Base-by-base conservation (phyloP, 2,329 filamentous ascomycete genomes). In the Arthrobotrys entomopaga region DNA sequence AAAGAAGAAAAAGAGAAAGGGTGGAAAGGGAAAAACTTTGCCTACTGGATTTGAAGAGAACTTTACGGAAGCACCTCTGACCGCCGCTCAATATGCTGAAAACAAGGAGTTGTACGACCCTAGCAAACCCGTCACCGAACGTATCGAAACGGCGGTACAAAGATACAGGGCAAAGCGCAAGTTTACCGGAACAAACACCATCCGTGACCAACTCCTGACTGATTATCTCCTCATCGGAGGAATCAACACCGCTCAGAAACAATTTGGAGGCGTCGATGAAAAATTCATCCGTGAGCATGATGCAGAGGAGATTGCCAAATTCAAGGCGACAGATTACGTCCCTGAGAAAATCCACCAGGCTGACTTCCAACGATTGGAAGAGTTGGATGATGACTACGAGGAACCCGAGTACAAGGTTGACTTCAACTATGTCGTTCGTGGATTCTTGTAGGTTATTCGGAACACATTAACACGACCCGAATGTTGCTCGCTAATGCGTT, bases 201-300 rank as follows among this genome's bases (percentile, higher is more conserved):
- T 87, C 2, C 88, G 88, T 22, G 81, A 84, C 3, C 83, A 85
- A 16, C 83, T 93, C 38, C 95, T 99, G 82, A 85, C 87, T 79
- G 91, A 91, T 76, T 97, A 95, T 79, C 86, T 98, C 67, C 85
- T 87, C 40, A 90, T 94, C 50, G 95, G 95, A 1, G 94, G 95
- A 2, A 86, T 99, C 46, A 89, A 92, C 49, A 83, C 85, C 6
- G 81, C 83, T 0, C 84, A 82, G 1, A 87, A 87, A 63, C 84
- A 85, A 80, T 96, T 93, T 78, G 87, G 87, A 11, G 83, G 90
- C 0, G 82, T 89, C 6, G 85, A 86, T 42, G 82, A 84, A 57
- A 85, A 87, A n/a, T 87, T 90, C 1, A 80, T 92, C 38, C 84
- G 87, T 26, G 83, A 84, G 0, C 84, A 88, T 79, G 88, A 88